Evolutionary conservation across 148 eudicot species (phyloP).

Genomic region (Rhododendron griersonianum): DNA sequence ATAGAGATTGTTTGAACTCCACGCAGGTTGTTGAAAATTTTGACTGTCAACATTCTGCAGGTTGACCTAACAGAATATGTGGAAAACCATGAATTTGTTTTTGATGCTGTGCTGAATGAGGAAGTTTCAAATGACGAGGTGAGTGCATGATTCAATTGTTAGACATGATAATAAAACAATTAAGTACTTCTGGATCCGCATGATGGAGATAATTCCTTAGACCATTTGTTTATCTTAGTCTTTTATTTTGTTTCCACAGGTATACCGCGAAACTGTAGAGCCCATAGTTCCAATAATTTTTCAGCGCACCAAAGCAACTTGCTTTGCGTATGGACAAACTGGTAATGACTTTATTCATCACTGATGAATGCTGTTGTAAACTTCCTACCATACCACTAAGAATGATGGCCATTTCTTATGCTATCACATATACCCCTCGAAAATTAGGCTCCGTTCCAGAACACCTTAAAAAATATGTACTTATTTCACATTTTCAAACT

Average conservation of each 20-base stretch:
- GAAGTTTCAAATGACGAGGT: slow-evolving; percentile 99
- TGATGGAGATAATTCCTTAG: background rate
- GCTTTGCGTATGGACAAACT: slow-evolving; percentile 99
- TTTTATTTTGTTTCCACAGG: slow-evolving; percentile 38
- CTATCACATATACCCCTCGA: background rate
- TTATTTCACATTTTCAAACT: too few species aligned
- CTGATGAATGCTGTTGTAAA: background rate
- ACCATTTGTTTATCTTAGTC: background rate
- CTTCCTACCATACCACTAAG: background rate
- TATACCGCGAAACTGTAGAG: slow-evolving; percentile 94
- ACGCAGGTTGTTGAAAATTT: background rate
- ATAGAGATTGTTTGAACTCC: background rate
- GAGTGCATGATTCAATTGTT: slow-evolving; percentile 1
- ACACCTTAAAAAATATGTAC: too few species aligned
- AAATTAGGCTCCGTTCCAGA: background rate
- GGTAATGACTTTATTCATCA: slow-evolving; percentile 30
- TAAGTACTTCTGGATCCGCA: background rate
- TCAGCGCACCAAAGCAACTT: slow-evolving; percentile 96
- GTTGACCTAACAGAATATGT: slow-evolving; percentile 94
- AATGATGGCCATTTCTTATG: background rate
- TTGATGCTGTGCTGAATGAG: slow-evolving; percentile 94
- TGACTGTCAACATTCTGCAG: slow-evolving; percentile 36
- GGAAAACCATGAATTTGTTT: slow-evolving; percentile 95
- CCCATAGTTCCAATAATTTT: slow-evolving; percentile 96
- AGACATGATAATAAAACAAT: background rate